Base-by-base conservation (phyloP, 2,329 filamentous ascomycete species). In the Orbilia brochopaga region DNA sequence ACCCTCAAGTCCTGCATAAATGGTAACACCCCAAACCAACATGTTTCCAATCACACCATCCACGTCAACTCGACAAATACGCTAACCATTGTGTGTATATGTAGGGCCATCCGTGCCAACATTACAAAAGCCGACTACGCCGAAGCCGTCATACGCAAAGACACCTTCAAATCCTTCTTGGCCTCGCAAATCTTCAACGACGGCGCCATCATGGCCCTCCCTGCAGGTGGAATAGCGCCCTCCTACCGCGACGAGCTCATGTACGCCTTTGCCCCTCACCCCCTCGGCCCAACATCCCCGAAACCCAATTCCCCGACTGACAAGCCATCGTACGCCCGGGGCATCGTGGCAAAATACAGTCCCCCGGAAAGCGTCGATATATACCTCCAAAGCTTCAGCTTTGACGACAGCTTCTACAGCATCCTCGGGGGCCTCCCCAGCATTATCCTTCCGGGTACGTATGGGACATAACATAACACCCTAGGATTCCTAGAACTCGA, bases 401-500 rank as follows among this genome's bases (percentile, higher is more conserved):
- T 70, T 10, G 65, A 70, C 40, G 58, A 70, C 57, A 70, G 58
- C 7, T 69, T 69, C 21, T 70, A 70, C 21, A 63, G 58, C 7
- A 70, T 70, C 15, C 54, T 70, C 13, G 65, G 65, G 11, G 65
- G 58, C 1, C 30, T 62, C 1, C 65, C 65, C 2, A 63, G 58
- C 17, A 46, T 70, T 19, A 48, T 70, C 37, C 19, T 70, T 11
- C 58, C 58, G 7, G 52, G 65, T 70, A 44, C 57, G 27, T 23
- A 32, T 8, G 30, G n/a, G 8, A 19, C 23, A 51, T 21, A 13
- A 21, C 4, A 2, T 4, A 27, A 51, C 4, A 51, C 11, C 3
- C 15, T 19, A 51, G 19, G 19, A 27, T 4, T n/a, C 15, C 19
- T 21, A 17, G 2, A 23, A 15, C 11, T 13, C 17, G n/a, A 48